Evolutionary conservation across 2,329 filamentous ascomycete genomes (phyloP).

Genomic region (Xylariaceae sp.): DNA sequence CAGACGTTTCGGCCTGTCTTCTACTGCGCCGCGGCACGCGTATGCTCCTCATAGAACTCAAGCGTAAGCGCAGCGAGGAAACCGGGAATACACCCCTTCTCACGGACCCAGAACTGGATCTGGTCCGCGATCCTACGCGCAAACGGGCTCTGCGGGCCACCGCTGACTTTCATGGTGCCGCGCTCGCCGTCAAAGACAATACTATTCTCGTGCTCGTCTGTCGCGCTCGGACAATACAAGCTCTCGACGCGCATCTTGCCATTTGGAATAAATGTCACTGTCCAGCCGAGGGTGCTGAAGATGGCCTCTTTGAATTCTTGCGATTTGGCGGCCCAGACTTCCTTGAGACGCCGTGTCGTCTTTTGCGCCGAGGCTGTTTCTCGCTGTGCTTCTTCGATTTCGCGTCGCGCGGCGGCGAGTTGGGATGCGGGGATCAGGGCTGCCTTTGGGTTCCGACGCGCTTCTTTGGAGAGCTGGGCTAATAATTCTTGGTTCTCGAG

Average conservation of each 20-base stretch:
- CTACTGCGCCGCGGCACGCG: slow-evolving; percentile 32
- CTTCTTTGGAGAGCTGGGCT: slow-evolving; percentile 67
- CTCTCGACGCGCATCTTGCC: slow-evolving; percentile 92
- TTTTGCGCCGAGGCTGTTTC: slow-evolving; percentile 80
- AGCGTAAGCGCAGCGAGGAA: slow-evolving; percentile 90
- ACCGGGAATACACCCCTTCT: slow-evolving; percentile 90
- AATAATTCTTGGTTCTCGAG: slow-evolving; percentile 86
- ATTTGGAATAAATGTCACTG: slow-evolving; percentile 95
- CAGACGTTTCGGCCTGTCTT: no score
- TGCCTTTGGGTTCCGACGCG: slow-evolving; percentile 49
- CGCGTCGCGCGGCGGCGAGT: slow-evolving; percentile 75
- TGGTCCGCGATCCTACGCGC: slow-evolving; percentile 83
- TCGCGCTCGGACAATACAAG: slow-evolving; percentile 76
- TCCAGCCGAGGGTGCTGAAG: slow-evolving; percentile 90
- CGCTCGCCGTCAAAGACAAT: slow-evolving; percentile 91
- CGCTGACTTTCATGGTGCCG: slow-evolving; percentile 97
- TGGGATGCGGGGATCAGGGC: slow-evolving; percentile 78
- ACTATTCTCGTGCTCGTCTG: slow-evolving; percentile 73
- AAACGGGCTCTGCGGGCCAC: slow-evolving; percentile 86
- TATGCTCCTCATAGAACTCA: slow-evolving; percentile 85
- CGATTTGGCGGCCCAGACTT: slow-evolving; percentile 91
- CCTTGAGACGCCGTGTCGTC: slow-evolving; percentile 82
- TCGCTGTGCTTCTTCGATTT: slow-evolving; percentile 73
- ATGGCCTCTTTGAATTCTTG: slow-evolving; percentile 96
- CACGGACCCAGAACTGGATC: slow-evolving; percentile 95